These are phyloP conservation scores for Nannochloropsis oceanica DNA, from an alignment of 108 stramenopile species.

Conservation along the genomic window DNA sequence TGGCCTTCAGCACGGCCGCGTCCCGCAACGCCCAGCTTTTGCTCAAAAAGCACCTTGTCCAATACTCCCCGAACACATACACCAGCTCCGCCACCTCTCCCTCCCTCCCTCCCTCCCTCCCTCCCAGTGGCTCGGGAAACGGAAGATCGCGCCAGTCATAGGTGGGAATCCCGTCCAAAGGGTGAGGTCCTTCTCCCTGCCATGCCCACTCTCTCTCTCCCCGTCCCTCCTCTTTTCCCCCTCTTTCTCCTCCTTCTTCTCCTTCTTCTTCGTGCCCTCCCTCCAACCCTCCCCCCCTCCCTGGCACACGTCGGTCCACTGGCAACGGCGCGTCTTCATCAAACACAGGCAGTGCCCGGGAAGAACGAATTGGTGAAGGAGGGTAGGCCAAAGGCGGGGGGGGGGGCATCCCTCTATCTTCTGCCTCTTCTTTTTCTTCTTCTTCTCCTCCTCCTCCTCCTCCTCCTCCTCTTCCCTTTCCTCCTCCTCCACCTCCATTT, in stretches of 20 bases:
- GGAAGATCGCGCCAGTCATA: conserved; percentile 23
- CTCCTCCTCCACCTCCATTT: not conserved
- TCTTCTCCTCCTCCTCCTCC: no score
- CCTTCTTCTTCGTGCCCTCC: not conserved
- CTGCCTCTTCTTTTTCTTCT: no score
- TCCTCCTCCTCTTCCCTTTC: no score
- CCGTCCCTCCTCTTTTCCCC: not conserved
- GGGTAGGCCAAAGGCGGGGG: not conserved
- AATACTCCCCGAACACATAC: conserved; percentile 37
- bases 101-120: not conserved
- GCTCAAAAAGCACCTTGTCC: conserved; percentile 33
- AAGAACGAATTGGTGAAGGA: not conserved
- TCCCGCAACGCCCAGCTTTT: conserved; percentile 39
- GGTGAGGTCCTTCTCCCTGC: conserved; percentile 4
- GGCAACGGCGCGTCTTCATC: not conserved
- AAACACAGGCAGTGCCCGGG: not conserved
- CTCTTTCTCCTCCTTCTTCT: not conserved
- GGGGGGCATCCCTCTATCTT: not conserved
- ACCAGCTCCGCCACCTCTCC: conserved; percentile 12
- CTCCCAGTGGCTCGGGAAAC: conserved; percentile 19
- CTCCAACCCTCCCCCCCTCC: not conserved
- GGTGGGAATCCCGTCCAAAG: conserved; percentile 23
- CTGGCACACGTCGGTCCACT: no score
- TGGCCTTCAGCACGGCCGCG: conserved; percentile 36
- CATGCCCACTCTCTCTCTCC: not conserved